Percentiles rank a stretch among this genome's conserved stretches.
Conservation (phyloP, 805 yeast genomes). For the Scheffersomyces amazonensis region DNA sequence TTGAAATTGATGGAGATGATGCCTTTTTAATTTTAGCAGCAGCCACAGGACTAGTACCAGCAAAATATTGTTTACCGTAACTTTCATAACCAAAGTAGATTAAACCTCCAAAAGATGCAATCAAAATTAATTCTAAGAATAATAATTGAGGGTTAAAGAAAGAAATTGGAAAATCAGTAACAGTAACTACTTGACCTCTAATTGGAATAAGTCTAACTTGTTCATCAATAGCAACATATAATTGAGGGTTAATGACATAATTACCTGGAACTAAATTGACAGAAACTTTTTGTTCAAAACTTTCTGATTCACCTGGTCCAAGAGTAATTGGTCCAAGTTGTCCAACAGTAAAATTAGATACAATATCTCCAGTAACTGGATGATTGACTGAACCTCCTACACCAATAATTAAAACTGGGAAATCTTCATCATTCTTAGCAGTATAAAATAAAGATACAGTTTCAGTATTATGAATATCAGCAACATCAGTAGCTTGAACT, state of each 20-base stretch:
- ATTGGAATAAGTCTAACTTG: conserved; percentile 54
- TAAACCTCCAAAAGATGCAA: conserved; percentile 45
- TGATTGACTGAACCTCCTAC: conserved; percentile 65
- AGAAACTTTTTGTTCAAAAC: conserved; percentile 58
- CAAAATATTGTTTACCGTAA: conserved; percentile 47
- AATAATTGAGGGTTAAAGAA: conserved; percentile 71
- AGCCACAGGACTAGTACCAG: conserved; percentile 31
- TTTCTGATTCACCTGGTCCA: conserved; percentile 44
- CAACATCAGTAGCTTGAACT: conserved; percentile 34
- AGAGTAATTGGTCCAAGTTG: conserved; percentile 59
- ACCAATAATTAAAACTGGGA: conserved; percentile 53
- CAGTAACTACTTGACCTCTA: conserved; percentile 52
- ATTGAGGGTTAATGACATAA: conserved; percentile 58
- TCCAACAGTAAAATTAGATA: conserved; percentile 63
- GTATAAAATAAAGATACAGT: conserved; percentile 48
- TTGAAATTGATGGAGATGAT: conserved; percentile 14
- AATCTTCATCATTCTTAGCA: conserved; percentile 58
- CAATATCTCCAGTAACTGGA: conserved; percentile 48
- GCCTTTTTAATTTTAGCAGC: conserved; percentile 24
- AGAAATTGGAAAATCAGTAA: conserved; percentile 66
- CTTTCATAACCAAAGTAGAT: conserved; percentile 46
- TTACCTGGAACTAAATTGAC: conserved; percentile 56
- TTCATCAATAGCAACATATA: conserved; percentile 51
- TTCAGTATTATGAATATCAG: conserved; percentile 50
- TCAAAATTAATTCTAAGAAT: conserved; percentile 54